phyloP scores from a whole-genome alignment of 2,329 filamentous ascomycete species.

The Xylaria sp. region DNA sequence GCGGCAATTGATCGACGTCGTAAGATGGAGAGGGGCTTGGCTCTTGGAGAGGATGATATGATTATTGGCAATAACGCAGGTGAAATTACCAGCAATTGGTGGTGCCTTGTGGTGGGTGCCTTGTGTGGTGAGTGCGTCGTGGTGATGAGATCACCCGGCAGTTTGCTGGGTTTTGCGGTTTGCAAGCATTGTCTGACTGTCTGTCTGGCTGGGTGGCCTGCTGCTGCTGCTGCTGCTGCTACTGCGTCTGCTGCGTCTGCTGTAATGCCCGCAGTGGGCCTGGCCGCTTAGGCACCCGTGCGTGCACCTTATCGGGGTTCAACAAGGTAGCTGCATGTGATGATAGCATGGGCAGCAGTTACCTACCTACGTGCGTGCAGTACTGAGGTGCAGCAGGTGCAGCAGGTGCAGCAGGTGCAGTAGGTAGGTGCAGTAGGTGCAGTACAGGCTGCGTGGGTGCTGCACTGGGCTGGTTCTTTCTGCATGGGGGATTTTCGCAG shows the following conservation, averaged over 20 bases:
- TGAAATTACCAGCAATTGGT: constrained; percentile 28
- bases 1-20: constrained; percentile 23
- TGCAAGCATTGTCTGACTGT: constrained; percentile 6
- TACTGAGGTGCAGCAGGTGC: too few relatives aligned
- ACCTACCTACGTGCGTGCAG: too few relatives aligned
- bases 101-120: constrained; percentile 7
- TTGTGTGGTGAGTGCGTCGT: constrained; percentile 1
- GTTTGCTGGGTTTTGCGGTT: constrained; percentile 15
- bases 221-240: not conserved
- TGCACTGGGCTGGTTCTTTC: too few relatives aligned
- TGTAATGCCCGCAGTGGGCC: constrained; percentile 1
- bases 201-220: not conserved
- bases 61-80: constrained; percentile 34
- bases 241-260: too few relatives aligned
- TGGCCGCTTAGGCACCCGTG: constrained; percentile 21
- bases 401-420: too few relatives aligned
- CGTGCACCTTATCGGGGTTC: constrained; percentile 21
- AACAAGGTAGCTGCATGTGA: constrained; percentile 15
- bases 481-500: too few relatives aligned
- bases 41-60: constrained; percentile 27
- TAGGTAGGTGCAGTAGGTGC: too few relatives aligned
- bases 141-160: constrained; percentile 28
- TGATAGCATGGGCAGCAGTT: not conserved
- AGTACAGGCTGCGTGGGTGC: too few relatives aligned
- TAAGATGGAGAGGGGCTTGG: constrained; percentile 30